A percentile compares a stretch with the other conserved stretches of the same genome.
Evolutionary conservation across 2,329 filamentous ascomycete genomes (phyloP).

Genomic region (Lachnum nothofagi): DNA sequence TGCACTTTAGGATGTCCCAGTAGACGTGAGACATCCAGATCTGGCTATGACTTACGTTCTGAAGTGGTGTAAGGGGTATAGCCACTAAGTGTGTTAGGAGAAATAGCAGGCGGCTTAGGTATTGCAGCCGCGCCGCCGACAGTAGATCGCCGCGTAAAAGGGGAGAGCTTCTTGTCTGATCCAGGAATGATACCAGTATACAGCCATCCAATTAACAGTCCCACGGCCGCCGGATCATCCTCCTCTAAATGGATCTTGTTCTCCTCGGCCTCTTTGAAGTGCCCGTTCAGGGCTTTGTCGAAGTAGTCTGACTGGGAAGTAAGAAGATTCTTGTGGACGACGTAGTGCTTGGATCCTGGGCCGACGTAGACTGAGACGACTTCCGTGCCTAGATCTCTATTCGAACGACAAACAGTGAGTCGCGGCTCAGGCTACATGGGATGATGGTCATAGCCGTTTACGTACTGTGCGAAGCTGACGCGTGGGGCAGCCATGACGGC

Average conservation of each 20-base stretch:
- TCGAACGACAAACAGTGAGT: no score
- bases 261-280: conserved; percentile 19
- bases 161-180: not conserved
- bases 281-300: conserved; percentile 20
- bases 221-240: conserved; percentile 17
- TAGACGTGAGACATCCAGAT: no score
- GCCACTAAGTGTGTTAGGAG: not conserved
- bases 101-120: not conserved
- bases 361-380: conserved; percentile 23
- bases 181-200: conserved; percentile 18
- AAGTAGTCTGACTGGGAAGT: conserved; percentile 24
- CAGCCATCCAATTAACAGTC: conserved; percentile 20
- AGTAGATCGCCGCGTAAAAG: not conserved
- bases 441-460: no score
- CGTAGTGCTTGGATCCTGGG: conserved; percentile 16
- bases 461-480: conserved; percentile 4
- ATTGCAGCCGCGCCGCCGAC: not conserved
- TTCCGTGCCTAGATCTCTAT: conserved; percentile 21
- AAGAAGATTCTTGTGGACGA: conserved; percentile 25
- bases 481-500: not conserved
- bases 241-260: conserved; percentile 17
- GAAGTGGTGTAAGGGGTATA: no score
- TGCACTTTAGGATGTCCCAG: no score
- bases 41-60: no score
- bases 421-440: no score